Conservation (phyloP, 352 stramenopile genomes). For the Aphanomyces cochlioides region DNA sequence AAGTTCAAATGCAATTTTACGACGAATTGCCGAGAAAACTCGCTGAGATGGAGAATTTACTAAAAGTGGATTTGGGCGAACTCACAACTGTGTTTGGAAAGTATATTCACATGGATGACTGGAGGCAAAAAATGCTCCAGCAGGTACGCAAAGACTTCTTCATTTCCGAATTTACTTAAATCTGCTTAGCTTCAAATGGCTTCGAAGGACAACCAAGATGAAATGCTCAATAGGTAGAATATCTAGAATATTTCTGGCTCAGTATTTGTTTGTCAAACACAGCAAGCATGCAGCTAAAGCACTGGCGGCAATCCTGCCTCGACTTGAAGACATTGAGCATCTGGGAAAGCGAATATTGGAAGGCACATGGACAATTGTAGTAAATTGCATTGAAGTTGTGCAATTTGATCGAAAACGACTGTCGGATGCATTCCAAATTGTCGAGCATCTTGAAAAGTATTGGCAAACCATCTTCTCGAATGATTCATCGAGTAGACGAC, state of each 20-base stretch:
- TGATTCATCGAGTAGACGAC: slow-evolving; percentile 25
- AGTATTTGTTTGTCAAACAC: background rate
- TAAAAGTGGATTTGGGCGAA: slow-evolving; percentile 49
- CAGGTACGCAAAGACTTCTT: slow-evolving; percentile 43
- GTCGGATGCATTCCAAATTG: slow-evolving; percentile 60
- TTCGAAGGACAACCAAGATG: slow-evolving; percentile 59
- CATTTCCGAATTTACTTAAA: background rate
- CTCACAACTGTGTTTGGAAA: slow-evolving; percentile 62
- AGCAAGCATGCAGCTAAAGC: slow-evolving; percentile 27
- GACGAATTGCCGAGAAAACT: slow-evolving; percentile 63
- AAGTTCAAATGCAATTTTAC: slow-evolving; percentile 80
- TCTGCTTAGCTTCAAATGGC: slow-evolving; percentile 46
- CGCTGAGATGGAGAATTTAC: slow-evolving; percentile 43
- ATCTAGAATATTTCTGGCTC: background rate
- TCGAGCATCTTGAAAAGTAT: slow-evolving; percentile 66
- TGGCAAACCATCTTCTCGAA: background rate
- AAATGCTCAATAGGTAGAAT: slow-evolving; percentile 61
- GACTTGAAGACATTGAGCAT: slow-evolving; percentile 56
- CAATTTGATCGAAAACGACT: slow-evolving; percentile 70
- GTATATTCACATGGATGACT: slow-evolving; percentile 74
- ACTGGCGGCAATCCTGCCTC: slow-evolving; percentile 62
- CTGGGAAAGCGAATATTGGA: slow-evolving; percentile 21
- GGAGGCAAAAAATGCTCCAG: slow-evolving; percentile 75
- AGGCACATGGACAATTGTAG: slow-evolving; percentile 23
- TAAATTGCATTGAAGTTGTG: slow-evolving; percentile 75